phyloP scores from a whole-genome alignment of 2,329 filamentous ascomycete genomes.

The Colletotrichum sp. region DNA sequence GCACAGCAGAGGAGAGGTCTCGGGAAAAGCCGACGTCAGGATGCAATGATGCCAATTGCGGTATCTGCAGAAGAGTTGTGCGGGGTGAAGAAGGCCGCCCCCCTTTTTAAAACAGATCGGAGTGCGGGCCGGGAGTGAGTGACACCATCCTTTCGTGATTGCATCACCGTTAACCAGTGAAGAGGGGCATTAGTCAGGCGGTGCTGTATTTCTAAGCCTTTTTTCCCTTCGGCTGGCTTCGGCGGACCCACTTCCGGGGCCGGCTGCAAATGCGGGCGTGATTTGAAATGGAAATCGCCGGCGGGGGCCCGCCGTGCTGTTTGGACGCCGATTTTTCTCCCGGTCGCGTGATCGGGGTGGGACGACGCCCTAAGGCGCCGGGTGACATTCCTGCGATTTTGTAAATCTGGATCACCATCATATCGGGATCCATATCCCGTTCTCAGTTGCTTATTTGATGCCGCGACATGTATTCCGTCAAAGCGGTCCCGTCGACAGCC shows the following conservation, averaged over 20 bases:
- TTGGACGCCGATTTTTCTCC: not conserved
- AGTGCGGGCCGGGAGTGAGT: not conserved
- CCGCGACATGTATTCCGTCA: not conserved
- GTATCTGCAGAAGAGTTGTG: not conserved
- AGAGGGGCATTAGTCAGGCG: constrained; percentile 3
- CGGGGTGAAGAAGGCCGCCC: not conserved
- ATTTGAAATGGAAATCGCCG: constrained; percentile 8
- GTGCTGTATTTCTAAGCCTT: constrained; percentile 10
- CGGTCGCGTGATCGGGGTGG: not conserved
- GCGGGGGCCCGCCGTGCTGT: not conserved
- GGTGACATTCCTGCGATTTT: not conserved
- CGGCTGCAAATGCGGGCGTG: not conserved
- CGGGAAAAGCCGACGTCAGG: not conserved
- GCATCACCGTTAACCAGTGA: not conserved
- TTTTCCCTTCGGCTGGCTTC: not conserved
- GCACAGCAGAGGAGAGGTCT: not conserved
- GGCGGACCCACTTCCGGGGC: not conserved
- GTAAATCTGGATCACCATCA: too few relatives aligned
- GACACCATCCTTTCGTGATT: not conserved
- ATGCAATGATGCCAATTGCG: not conserved
- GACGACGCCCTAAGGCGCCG: not conserved
- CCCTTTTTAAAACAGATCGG: not conserved
- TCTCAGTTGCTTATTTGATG: not conserved
- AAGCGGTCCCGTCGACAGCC: not conserved
- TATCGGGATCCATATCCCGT: not conserved